Evolutionary conservation across 371 early-diverging fungal species (phyloP).

Genomic region (Mucor piriformis): DNA sequence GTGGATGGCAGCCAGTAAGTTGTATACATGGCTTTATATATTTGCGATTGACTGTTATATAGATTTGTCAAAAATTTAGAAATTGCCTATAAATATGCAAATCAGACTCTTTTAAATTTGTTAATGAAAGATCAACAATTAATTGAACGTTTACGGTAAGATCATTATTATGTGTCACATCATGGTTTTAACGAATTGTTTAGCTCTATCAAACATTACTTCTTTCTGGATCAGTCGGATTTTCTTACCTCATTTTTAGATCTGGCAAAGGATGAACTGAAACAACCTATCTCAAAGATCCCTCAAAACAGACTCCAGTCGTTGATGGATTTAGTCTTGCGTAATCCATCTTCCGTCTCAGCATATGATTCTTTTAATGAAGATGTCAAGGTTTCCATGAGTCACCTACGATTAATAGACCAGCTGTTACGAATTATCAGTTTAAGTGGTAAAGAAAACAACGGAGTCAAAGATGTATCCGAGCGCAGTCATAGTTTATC

Average conservation of each 20-base stretch:
- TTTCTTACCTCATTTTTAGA: constrained; percentile 94
- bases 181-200: not conserved
- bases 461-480: not conserved
- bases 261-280: constrained; percentile 74
- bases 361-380: constrained; percentile 87
- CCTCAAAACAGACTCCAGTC: constrained; percentile 77
- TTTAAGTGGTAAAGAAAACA: constrained; percentile 45
- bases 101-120: constrained; percentile 69
- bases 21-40: constrained; percentile 35
- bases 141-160: constrained; percentile 71
- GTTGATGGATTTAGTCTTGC: constrained; percentile 84
- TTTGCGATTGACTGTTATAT: too few relatives aligned
- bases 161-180: not conserved
- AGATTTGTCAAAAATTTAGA: constrained; percentile 75
- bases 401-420: constrained; percentile 64
- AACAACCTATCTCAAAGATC: constrained; percentile 69
- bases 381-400: constrained; percentile 76
- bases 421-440: constrained; percentile 71
- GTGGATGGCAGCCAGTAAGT: constrained; percentile 54
- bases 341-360: constrained; percentile 83
- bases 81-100: constrained; percentile 75
- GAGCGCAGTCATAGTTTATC: constrained; percentile 37
- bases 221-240: constrained; percentile 91
- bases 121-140: constrained; percentile 73
- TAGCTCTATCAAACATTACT: constrained; percentile 90